Conservation (phyloP, 345 rosid genomes). For the Syzygium grande region DNA sequence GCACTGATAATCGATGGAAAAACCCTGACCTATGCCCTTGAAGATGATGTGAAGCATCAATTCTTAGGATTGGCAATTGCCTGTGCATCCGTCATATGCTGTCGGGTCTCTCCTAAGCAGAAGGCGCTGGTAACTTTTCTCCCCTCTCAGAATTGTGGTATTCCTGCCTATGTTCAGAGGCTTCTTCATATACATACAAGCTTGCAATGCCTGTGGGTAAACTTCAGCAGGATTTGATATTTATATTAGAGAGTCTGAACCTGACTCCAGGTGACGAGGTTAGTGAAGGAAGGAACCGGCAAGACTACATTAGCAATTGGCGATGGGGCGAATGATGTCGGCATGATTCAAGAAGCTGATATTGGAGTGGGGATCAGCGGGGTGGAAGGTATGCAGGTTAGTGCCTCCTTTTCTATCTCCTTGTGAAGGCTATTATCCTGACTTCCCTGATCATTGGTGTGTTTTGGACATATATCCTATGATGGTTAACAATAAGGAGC, state of each 20-base stretch:
- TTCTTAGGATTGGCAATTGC: conserved; percentile 83
- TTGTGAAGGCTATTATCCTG: background rate
- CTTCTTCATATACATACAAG: background rate
- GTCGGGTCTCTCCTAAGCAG: conserved; percentile 99
- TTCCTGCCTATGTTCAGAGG: background rate
- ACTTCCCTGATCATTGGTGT: background rate
- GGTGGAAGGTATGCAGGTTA: conserved; percentile 99
- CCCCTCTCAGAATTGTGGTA: background rate
- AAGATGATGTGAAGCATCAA: conserved; percentile 73
- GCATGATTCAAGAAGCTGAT: conserved; percentile 99
- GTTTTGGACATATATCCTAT: background rate
- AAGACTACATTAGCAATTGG: conserved; percentile 93
- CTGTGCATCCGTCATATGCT: conserved; percentile 97
- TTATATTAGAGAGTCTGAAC: background rate
- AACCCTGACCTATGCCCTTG: conserved; percentile 76
- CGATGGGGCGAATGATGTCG: conserved; percentile 99
- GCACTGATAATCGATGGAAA: conserved; percentile 95
- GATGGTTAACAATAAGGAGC: background rate
- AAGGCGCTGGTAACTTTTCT: conserved; percentile 71
- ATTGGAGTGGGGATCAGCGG: conserved; percentile 99
- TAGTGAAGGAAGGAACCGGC: conserved; percentile 95
- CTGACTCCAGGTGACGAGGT: conserved; percentile 61
- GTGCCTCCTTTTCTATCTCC: conserved; percentile 12
- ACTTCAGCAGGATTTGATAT: background rate
- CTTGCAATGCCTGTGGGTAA: background rate